Conservation (phyloP, 495 filamentous ascomycete genomes). For the Talaromyces adpressus region DNA sequence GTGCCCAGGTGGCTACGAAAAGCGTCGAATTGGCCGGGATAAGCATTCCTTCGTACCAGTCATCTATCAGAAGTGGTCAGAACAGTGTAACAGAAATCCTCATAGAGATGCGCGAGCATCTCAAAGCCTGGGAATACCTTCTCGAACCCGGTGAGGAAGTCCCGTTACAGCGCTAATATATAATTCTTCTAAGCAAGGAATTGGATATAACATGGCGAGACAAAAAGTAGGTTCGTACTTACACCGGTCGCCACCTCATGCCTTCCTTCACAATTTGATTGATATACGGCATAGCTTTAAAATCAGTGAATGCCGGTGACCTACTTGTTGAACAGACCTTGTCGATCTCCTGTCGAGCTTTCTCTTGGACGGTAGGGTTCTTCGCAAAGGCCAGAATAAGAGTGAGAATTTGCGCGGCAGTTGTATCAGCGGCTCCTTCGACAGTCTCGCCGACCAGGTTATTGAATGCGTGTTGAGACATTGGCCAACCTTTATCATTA, state of each 20-base stretch:
- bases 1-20: constrained; percentile 23
- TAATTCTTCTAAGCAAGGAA: not conserved
- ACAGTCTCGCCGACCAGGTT: not conserved
- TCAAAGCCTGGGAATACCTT: not conserved
- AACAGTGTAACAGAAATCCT: too few species aligned
- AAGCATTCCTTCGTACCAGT: constrained; percentile 18
- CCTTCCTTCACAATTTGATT: constrained; percentile 29
- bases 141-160: not conserved
- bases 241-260: constrained; percentile 27
- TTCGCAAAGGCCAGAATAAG: constrained; percentile 31
- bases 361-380: constrained; percentile 25
- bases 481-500: constrained; percentile 10
- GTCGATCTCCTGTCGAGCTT: constrained; percentile 21
- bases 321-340: constrained; percentile 17
- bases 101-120: too few species aligned
- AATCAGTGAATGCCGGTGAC: constrained; percentile 25
- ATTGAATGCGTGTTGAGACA: not conserved
- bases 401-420: constrained; percentile 14
- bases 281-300: constrained; percentile 30
- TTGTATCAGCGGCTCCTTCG: not conserved
- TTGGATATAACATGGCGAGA: not conserved
- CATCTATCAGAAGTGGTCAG: constrained; percentile 11
- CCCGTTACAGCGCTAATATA: not conserved
- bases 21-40: constrained; percentile 25
- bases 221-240: constrained; percentile 40